phyloP scores from a whole-genome alignment of 768 basidiomycete genomes.

The Peribolospora baueri region DNA sequence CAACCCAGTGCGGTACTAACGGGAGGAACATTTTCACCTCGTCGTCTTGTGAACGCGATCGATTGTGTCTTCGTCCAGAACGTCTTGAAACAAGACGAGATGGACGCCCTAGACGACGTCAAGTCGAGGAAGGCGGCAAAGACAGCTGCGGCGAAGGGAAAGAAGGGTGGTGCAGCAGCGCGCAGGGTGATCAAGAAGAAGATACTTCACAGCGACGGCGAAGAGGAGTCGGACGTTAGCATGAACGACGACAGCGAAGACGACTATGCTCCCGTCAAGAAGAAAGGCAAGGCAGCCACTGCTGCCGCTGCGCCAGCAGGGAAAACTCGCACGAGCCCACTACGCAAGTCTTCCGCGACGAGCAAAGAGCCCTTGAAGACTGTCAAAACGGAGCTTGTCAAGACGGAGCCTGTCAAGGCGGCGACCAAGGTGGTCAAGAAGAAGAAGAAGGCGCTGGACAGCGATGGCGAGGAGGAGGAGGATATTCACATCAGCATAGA shows the following conservation, averaged over 20 bases:
- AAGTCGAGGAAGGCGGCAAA: constrained; percentile 25
- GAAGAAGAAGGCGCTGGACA: constrained; percentile 21
- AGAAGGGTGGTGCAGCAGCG: background rate
- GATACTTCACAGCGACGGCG: too few species aligned
- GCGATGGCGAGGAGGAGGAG: constrained; percentile 27
- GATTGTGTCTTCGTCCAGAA: constrained; percentile 18
- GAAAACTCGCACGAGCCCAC: background rate
- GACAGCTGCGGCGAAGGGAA: constrained; percentile 16
- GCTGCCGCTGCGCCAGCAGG: constrained; percentile 8
- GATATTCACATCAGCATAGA: constrained; percentile 15
- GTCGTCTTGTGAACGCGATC: background rate
- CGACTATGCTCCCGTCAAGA: background rate
- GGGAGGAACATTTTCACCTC: background rate
- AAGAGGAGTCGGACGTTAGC: too few species aligned
- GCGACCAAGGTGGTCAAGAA: constrained; percentile 5
- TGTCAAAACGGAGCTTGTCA: background rate
- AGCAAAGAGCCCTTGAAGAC: constrained; percentile 1
- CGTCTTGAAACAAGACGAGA: constrained; percentile 30
- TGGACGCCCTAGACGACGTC: constrained; percentile 32
- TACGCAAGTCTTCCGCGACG: constrained; percentile 1
- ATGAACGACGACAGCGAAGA: too few species aligned
- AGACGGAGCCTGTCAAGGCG: background rate
- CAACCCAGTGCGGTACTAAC: background rate
- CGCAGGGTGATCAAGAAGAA: too few species aligned
- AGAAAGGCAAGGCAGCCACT: constrained; percentile 5